Percentiles rank a stretch among this genome's conserved stretches.
Conservation (phyloP, 352 stramenopile genomes). For the Globisporangium cederbergense region DNA sequence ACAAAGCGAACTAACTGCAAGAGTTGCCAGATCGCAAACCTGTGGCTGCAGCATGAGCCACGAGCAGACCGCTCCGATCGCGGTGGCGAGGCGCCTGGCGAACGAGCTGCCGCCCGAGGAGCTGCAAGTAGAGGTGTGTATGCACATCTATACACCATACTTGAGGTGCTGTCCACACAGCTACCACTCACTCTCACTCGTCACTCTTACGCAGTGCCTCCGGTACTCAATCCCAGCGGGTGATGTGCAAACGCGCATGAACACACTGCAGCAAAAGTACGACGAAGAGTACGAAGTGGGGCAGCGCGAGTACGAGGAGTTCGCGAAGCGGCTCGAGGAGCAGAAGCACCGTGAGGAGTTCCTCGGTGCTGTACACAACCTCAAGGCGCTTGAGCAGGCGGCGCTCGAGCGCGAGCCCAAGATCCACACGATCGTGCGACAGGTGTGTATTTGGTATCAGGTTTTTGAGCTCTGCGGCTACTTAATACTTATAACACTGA, state of each 20-base stretch:
- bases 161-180: background rate
- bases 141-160: background rate
- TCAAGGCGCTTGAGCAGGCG: slow-evolving; percentile 34
- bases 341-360: slow-evolving; percentile 49
- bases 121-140: slow-evolving; percentile 50
- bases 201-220: slow-evolving; percentile 27
- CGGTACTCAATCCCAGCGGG: slow-evolving; percentile 46
- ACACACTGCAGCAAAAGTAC: slow-evolving; percentile 52
- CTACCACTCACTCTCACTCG: background rate
- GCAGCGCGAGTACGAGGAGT: slow-evolving; percentile 33
- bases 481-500: background rate
- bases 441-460: slow-evolving; percentile 19
- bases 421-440: slow-evolving; percentile 39
- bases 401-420: slow-evolving; percentile 44
- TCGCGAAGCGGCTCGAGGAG: slow-evolving; percentile 33
- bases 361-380: slow-evolving; percentile 31
- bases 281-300: slow-evolving; percentile 55
- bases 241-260: slow-evolving; percentile 40
- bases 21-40: background rate
- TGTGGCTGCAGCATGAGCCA: background rate
- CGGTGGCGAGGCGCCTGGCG: slow-evolving; percentile 36
- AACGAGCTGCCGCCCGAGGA: slow-evolving; percentile 52
- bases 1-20: too few species aligned
- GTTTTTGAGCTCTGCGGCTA: background rate
- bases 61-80: slow-evolving; percentile 2